Evolutionary conservation across 2,329 filamentous ascomycete species (phyloP).

Genomic region (Botrytis pseudocinerea): DNA sequence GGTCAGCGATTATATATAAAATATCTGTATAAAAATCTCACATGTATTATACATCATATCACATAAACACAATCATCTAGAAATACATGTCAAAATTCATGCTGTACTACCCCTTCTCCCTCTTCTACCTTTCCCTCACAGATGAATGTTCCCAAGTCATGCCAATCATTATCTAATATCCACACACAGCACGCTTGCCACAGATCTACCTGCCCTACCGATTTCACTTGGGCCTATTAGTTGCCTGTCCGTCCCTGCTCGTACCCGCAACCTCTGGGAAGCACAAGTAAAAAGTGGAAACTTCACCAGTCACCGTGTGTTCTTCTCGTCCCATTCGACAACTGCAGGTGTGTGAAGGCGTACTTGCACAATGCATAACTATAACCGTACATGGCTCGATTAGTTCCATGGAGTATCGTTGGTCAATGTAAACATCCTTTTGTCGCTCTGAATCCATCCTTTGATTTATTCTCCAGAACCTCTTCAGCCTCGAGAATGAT

Average conservation of each 20-base stretch:
- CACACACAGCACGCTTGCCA: constrained; percentile 6
- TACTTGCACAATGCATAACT: not conserved
- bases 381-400: constrained; percentile 1
- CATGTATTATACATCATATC: no score
- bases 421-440: constrained; percentile 10
- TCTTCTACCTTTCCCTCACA: not conserved
- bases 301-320: constrained; percentile 12
- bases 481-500: not conserved
- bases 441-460: not conserved
- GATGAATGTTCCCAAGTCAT: not conserved
- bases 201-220: constrained; percentile 19
- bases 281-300: constrained; percentile 5
- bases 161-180: not conserved
- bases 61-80: not conserved
- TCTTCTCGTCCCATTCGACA: constrained; percentile 2
- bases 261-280: constrained; percentile 10
- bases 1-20: not conserved
- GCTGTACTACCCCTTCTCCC: not conserved
- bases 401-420: constrained; percentile 1
- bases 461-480: not conserved
- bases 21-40: no score
- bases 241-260: constrained; percentile 12
- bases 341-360: constrained; percentile 12
- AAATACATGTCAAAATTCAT: not conserved
- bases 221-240: constrained; percentile 16